phyloP scores from a whole-genome alignment of 208 protist genomes.

The Crithidia fasciculata region DNA sequence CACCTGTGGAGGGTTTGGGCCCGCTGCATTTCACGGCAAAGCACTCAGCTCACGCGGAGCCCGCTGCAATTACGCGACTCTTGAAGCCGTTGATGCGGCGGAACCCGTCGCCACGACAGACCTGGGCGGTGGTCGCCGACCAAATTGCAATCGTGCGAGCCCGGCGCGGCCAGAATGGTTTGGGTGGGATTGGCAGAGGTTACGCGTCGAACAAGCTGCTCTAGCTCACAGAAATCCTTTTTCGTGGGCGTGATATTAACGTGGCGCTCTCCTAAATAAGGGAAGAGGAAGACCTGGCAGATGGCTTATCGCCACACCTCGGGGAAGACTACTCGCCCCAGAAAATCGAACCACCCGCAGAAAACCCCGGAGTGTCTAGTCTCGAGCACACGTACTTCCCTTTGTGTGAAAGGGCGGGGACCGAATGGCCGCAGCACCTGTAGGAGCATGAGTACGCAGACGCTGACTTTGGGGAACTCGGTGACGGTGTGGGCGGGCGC shows the following conservation, averaged over 20 bases:
- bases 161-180: conserved; percentile 1
- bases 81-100: background rate
- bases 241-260: background rate
- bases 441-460: background rate
- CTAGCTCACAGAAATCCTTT: conserved; percentile 1
- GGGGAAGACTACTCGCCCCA: background rate
- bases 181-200: conserved; percentile 13
- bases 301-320: background rate
- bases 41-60: background rate
- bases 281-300: background rate
- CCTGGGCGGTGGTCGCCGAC: conserved; percentile 14
- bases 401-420: background rate
- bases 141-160: conserved; percentile 9
- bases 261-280: background rate
- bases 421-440: background rate
- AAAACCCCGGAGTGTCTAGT: background rate
- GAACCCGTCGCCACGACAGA: background rate
- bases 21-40: background rate
- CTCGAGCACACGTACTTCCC: background rate
- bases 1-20: background rate
- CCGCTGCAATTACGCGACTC: background rate
- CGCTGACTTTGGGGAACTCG: background rate
- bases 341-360: background rate
- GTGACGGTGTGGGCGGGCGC: background rate
- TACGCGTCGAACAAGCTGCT: conserved; percentile 20